phyloP scores from a whole-genome alignment of 1,139 yeast species.

The Hansenula anomala region DNA sequence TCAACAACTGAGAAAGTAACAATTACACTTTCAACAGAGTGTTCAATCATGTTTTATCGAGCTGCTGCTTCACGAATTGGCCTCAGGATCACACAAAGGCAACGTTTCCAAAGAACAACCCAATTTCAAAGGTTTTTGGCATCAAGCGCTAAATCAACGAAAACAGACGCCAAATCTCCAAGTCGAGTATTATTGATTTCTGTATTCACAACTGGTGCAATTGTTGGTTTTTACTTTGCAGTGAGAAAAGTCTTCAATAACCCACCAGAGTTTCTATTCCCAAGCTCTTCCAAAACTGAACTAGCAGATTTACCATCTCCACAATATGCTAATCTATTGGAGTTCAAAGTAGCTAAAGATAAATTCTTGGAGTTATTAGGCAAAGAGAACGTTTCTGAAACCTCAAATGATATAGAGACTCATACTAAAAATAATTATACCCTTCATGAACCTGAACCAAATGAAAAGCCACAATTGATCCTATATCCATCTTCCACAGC shows the following conservation, averaged over 20 bases:
- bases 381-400: slow-evolving; percentile 28
- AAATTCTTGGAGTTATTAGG: slow-evolving; percentile 35
- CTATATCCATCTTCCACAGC: slow-evolving; percentile 60
- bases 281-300: slow-evolving; percentile 24
- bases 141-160: too few species aligned
- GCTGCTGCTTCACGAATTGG: too few species aligned
- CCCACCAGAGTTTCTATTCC: slow-evolving; percentile 8
- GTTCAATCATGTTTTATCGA: too few species aligned
- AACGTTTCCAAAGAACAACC: too few species aligned
- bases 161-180: too few species aligned
- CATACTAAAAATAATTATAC: slow-evolving; percentile 19
- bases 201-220: not conserved
- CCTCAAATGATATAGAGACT: slow-evolving; percentile 27
- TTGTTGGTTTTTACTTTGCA: slow-evolving; percentile 13
- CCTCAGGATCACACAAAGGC: too few species aligned
- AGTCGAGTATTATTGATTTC: too few species aligned
- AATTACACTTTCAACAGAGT: too few species aligned
- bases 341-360: slow-evolving; percentile 35
- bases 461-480: slow-evolving; percentile 54
- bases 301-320: slow-evolving; percentile 29
- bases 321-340: slow-evolving; percentile 31
- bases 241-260: slow-evolving; percentile 7
- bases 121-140: too few species aligned
- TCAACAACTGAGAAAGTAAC: too few species aligned
- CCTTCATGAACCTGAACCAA: slow-evolving; percentile 35